Evolutionary conservation across 2,329 filamentous ascomycete genomes (phyloP), one percentile per base, ranked within the genome.

Genomic region (Diplodia mutila): DNA sequence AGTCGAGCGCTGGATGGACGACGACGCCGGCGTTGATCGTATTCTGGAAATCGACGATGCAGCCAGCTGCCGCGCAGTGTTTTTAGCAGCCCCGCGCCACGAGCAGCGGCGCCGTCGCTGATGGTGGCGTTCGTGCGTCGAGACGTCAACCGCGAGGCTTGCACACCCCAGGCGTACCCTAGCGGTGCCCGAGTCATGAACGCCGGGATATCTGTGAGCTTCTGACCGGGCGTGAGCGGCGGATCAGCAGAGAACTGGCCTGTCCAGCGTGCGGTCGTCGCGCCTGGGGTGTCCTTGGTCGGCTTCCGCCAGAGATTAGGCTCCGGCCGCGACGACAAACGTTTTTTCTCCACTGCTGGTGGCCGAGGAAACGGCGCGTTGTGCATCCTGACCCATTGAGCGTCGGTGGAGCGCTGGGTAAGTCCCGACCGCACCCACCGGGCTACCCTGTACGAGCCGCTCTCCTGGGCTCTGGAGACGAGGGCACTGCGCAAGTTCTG

Each of bases 11-110:
- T 14, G 27, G 29, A 37, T 18, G 25, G 39, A 32, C 59, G 46
- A 27, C 39, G 42, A 23, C 59, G 29, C n/a, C 59, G 59, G 23
- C 59, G 59, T 18, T 25, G 39, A 63, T 63, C 59, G 42, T 52
- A 51, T 63, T 63, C 59, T 37, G 34, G 59, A 63, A 63, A 63
- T 63, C 59, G 42, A 63, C 59, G 59, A 63, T 63, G 59, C 42
- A 29, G 49, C 25, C 27, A 52, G 59, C 34, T 52, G 59, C 27
- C n/a, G 29, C 32, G 59, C 59, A 32, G 59, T 21, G 29, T 5
- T 63, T 63, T 63, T 37, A 63, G 59, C 49, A 37, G 29, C 59
- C 34, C 25, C 34, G 59, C 59, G 59, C 59, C 59, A 63, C 59
- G 59, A 51, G 59, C 42, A 37, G 59, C 57, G n/a, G 29, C 27